Percentiles rank a stretch among this genome's conserved stretches.
phyloP scores from a whole-genome alignment of 495 filamentous ascomycete genomes.

The Talaromyces proteolyticus region DNA sequence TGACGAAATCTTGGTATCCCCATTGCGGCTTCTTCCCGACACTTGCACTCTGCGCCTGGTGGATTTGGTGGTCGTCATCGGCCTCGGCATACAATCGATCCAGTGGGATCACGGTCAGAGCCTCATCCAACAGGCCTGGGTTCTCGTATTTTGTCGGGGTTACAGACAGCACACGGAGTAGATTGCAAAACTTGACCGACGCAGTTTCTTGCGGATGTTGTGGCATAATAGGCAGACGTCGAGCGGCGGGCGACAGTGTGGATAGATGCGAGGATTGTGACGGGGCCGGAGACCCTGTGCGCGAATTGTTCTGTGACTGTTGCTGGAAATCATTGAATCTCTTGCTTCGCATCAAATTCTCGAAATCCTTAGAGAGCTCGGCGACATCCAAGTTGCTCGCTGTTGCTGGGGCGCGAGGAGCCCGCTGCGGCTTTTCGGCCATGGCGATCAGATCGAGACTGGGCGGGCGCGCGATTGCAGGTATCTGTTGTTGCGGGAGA shows the following conservation, averaged over 20 bases:
- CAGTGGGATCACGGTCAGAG: constrained; percentile 77
- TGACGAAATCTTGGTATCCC: constrained; percentile 97
- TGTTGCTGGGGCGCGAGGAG: constrained; percentile 10
- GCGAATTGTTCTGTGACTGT: constrained; percentile 50
- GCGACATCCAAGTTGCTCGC: constrained; percentile 33
- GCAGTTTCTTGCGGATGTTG: constrained; percentile 67
- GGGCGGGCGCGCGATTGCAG: neutral
- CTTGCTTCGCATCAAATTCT: constrained; percentile 70
- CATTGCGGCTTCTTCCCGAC: constrained; percentile 83
- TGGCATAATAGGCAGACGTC: constrained; percentile 76
- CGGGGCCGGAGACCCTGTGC: constrained; percentile 39
- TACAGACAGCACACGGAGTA: constrained; percentile 71
- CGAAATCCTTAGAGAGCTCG: constrained; percentile 60
- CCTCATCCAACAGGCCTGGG: constrained; percentile 91
- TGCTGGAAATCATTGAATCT: constrained; percentile 69
- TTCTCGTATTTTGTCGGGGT: constrained; percentile 95
- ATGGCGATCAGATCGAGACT: neutral
- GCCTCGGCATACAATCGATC: constrained; percentile 90
- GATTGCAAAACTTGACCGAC: constrained; percentile 77
- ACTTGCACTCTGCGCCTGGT: constrained; percentile 80
- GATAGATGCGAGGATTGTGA: constrained; percentile 36
- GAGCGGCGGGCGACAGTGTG: constrained; percentile 31
- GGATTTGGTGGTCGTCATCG: constrained; percentile 83
- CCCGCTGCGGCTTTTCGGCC: neutral
- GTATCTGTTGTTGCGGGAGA: neutral